These are phyloP conservation scores for Trichosporon asahii DNA, from an alignment of 1,284 basidiomycete genomes.

Conservation along the genomic window DNA sequence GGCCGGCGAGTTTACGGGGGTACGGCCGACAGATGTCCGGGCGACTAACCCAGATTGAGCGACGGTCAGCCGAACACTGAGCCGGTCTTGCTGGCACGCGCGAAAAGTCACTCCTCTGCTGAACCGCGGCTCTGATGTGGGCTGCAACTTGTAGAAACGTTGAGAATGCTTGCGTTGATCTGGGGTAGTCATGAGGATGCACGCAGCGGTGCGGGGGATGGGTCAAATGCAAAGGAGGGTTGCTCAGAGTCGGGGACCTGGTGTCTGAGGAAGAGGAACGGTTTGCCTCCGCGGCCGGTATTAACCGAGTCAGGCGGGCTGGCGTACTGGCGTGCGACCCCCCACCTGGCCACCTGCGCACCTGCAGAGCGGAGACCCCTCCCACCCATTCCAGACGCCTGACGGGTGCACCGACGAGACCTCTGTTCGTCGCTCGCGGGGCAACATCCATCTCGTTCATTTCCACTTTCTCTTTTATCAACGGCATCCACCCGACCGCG, in stretches of 20 bases:
- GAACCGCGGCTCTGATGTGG: neutral
- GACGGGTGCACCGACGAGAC: neutral
- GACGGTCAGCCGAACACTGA: neutral
- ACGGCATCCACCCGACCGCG: neutral
- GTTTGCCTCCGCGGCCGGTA: constrained; percentile 1
- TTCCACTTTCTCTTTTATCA: neutral
- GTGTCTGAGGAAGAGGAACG: neutral
- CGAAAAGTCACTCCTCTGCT: neutral
- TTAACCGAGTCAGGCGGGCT: neutral
- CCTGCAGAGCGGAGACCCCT: neutral
- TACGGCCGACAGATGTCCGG: constrained; percentile 9
- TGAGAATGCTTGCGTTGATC: too few relatives aligned
- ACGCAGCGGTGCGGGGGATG: neutral
- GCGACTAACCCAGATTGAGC: neutral
- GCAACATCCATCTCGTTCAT: neutral
- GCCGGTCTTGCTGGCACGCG: too few relatives aligned
- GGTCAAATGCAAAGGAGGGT: neutral
- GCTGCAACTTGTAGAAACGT: neutral
- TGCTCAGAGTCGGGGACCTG: neutral
- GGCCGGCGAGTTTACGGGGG: neutral
- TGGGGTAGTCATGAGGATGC: too few relatives aligned
- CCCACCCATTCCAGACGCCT: neutral
- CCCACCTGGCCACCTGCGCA: neutral
- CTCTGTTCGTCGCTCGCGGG: neutral
- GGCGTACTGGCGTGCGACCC: neutral